Base-by-base conservation (phyloP, 164 flowering plant species). In the Cinnamomum chago region DNA sequence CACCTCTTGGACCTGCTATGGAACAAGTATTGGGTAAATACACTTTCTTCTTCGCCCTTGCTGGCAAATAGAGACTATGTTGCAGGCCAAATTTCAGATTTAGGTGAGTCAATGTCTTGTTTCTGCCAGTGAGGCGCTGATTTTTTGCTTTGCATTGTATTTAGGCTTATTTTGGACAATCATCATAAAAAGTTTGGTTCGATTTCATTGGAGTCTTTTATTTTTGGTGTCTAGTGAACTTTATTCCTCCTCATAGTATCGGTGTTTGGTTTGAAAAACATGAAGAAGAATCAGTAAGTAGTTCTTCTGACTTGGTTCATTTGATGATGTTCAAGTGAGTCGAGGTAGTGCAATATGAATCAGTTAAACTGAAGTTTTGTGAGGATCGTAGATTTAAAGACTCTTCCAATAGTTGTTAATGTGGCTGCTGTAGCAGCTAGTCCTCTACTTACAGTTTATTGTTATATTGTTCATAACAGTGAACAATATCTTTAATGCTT, bases 1-100 rank as follows among this genome's bases (percentile, higher is more conserved):
- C 97, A 92, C 79, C 90, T 96, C 27, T 83, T 96, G 92, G 98
- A 94, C 87, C 88, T 96, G 58, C 86, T 94, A 5, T 96, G 99
- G 99, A 94, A 96, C 79, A 96, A 92, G 82, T 95, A 95, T 77
- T 93, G 99, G 99, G 99, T 92, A 74, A 93, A 95, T 70, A 94
- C 97, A 2, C 95, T 95, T 73, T 95, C 98, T 51, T 95, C 99
- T 72, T 93, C 97, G n/a, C 98, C 99, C 27, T 80, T 95, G 72
- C 81, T 95, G 84, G 97, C 95, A 9, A 93, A 90, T 82, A 95
- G 95, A 77, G 99, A 93, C 80, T 95, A 92, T 86, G 97, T 95
- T 80, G 99, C 99, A 0, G 99, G 99, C 24, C 99, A 95, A 77
- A 95, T 95, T 74, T 95, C 98, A 11, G 99, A 95, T 88, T 83